Evolutionary conservation across 352 stramenopile species (phyloP).

Genomic region (Phytophthora europaea): DNA sequence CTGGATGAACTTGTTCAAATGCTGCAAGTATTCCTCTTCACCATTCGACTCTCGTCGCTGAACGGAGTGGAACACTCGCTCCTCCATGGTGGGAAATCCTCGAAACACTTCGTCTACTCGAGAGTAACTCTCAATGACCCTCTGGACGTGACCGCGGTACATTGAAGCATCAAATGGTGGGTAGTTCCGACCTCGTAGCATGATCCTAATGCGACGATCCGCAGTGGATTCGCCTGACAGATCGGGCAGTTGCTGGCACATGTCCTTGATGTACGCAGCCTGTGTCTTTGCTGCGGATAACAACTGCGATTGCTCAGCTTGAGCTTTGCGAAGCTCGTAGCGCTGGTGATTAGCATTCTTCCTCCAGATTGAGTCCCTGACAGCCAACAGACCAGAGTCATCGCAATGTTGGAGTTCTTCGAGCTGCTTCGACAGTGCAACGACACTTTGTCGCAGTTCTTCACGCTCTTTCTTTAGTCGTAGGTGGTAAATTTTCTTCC

Average conservation of each 20-base stretch:
- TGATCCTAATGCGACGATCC: not conserved
- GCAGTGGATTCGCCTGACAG: not conserved
- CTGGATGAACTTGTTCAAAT: constrained; percentile 22
- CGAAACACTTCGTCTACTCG: constrained; percentile 25
- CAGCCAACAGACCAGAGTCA: not conserved
- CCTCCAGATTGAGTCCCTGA: constrained; percentile 3
- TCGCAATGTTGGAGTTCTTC: constrained; percentile 6
- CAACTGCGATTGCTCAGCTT: constrained; percentile 24
- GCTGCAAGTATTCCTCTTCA: constrained; percentile 32
- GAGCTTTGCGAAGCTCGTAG: constrained; percentile 4
- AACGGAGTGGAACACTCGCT: constrained; percentile 11
- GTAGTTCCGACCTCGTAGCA: not conserved
- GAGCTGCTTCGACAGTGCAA: constrained; percentile 19
- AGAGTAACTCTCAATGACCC: constrained; percentile 31
- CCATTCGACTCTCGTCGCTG: constrained; percentile 13
- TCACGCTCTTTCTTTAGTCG: constrained; percentile 1
- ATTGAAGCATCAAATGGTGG: constrained; percentile 35
- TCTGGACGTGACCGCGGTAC: constrained; percentile 31
- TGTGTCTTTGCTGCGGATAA: constrained; percentile 17
- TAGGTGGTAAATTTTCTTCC: not conserved
- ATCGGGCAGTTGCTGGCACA: constrained; percentile 3
- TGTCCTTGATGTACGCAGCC: constrained; percentile 16
- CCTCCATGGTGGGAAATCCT: constrained; percentile 1
- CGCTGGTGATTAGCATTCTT: constrained; percentile 15
- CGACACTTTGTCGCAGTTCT: constrained; percentile 9